These are phyloP conservation scores for Aphanomyces cochlioides DNA, from an alignment of 352 stramenopile species.

Conservation along the genomic window DNA sequence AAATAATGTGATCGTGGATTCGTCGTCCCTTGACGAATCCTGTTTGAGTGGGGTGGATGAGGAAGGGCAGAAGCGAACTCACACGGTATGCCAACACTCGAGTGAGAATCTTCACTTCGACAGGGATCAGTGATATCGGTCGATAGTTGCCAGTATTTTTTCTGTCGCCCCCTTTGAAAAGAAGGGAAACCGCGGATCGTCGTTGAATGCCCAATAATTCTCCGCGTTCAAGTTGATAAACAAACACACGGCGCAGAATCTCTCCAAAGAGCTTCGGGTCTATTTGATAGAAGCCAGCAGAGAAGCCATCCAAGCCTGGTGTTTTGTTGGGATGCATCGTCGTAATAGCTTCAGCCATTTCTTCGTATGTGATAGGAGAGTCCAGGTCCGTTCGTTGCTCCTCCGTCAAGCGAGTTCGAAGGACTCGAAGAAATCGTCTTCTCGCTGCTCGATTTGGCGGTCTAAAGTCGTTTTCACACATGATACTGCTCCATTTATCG, in stretches of 20 bases:
- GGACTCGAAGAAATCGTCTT: background rate
- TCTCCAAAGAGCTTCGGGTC: background rate
- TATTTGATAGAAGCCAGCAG: background rate
- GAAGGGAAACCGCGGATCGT: background rate
- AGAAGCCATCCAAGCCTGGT: background rate
- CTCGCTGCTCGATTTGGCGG: too few species aligned
- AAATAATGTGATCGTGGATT: background rate
- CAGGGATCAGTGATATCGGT: slow-evolving; percentile 3
- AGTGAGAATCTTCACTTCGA: background rate
- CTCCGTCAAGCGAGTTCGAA: background rate
- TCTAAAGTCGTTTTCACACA: too few species aligned
- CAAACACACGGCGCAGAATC: background rate
- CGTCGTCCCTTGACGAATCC: background rate
- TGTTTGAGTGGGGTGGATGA: slow-evolving; percentile 12
- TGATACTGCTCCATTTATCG: too few species aligned
- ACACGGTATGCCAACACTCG: slow-evolving; percentile 6
- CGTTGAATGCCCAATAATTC: background rate
- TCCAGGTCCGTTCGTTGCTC: background rate
- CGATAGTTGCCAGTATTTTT: background rate
- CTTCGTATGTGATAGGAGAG: background rate
- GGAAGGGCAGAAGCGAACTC: background rate
- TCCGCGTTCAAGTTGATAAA: background rate
- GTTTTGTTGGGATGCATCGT: background rate
- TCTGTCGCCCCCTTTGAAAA: background rate
- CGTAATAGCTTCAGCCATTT: background rate